Evolutionary conservation across 192 early-diverging fungal genomes (phyloP), one percentile per base, ranked within the genome.

Genomic region (Coemansia sp.): DNA sequence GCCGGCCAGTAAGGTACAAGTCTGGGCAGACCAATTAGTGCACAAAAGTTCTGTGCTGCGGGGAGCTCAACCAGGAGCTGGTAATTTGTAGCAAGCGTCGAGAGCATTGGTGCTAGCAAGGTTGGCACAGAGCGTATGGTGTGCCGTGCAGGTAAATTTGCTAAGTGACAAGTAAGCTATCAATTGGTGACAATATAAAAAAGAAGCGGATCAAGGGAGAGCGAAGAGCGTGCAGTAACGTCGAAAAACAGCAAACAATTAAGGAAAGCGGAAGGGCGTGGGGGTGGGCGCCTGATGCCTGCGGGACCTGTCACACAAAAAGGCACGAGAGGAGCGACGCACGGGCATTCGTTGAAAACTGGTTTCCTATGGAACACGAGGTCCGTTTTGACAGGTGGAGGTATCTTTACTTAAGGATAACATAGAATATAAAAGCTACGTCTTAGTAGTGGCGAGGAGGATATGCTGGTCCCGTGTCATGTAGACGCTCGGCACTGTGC

Each of bases 1-100:
- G 84, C 84, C 30, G 88, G 88, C 90, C 91, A 92, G 78, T 92
- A 90, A 53, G 86, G 49, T 38, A 71, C 69, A 32, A 94, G 77
- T 35, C 73, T 85, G 21, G 84, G 76, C 40, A 94, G 66, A 6
- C 85, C 88, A 44, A 89, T 63, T 35, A 84, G 69, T 28, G 78
- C 75, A 67, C 88, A 86, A 60, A 87, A 49, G 33, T 62, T 43
- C 69, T 70, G 82, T 13, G 78, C 82, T 16, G 63, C 63, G 33
- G 77, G 82, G 13, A 75, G 76, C 64, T 73, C 73, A 3, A 73
- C 76, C 37, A 83, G 64, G 69, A 50, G 75, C 64, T 75, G 72
- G 49, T 83, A 83, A 67, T 66, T 50, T 37, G 32, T 26, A 32
- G 50, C 75, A 14, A 82, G 64, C 52, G 66, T 11, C 28, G 61